Base-by-base conservation (phyloP, 2,329 filamentous ascomycete genomes). In the Chrysoporthe cubensis region DNA sequence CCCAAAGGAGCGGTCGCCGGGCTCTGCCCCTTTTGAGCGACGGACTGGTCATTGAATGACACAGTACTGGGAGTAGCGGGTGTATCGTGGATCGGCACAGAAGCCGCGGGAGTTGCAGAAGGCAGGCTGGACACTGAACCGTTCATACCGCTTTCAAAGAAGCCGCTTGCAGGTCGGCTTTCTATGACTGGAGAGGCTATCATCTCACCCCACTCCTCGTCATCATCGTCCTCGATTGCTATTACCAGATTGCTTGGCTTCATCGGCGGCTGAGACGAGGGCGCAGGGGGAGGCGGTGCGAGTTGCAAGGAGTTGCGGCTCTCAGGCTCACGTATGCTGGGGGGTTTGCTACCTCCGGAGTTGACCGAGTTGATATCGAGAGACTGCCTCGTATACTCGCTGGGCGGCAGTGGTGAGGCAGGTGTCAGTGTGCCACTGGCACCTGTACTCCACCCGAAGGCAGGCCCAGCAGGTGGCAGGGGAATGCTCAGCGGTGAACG, bases 141-240 rank as follows among this genome's bases (percentile, higher is more conserved):
- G 54, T 66, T 56, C 13, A 66, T n/a, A 37, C 61, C 50, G 32
- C 34, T 40, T 14, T 66, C 68, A 42, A 69, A 64, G 8, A 66
- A 57, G 11, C 42, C 50, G 56, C 70, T 67, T 21, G 34, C 43
- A n/a, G 50, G 60, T 40, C 57, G 62, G 34, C 50, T 65, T 11
- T 70, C 65, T 5, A 54, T 68, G 40, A 69, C 63, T 64, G 79
- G 81, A 3, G 82, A 83, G 8, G 78, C 79, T 1, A 88, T 79
- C 86, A 88, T 88, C 69, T 88, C 86, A 2, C 86, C 86, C 86
- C 86, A 88, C 48, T 88, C 86, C 57, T 87, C 85, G 1, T 87
- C 84, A 5, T 86, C 83, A 0, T 82, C 78, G 6, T 79, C 77
- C 0, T 75, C 75, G 0, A 42, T n/a, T 26, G 64, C 32, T 14